Evolutionary conservation across 768 basidiomycete species (phyloP).

Genomic region (Nidularia sp.): DNA sequence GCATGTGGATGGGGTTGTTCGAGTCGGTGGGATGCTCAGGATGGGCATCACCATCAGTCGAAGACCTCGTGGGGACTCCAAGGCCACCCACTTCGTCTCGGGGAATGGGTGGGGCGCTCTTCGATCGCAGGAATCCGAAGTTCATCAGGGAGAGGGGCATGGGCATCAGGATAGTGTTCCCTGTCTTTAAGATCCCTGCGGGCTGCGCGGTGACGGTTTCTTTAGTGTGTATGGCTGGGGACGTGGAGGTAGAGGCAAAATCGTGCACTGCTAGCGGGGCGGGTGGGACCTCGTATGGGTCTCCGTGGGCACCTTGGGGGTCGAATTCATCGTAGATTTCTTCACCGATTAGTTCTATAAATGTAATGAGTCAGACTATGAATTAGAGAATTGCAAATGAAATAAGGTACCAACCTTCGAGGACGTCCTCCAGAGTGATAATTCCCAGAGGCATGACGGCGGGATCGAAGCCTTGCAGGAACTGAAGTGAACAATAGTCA

Average conservation of each 20-base stretch:
- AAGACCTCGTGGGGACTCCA: background rate
- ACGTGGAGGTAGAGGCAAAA: conserved; percentile 1
- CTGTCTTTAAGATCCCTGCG: conserved; percentile 11
- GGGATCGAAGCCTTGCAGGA: conserved; percentile 79
- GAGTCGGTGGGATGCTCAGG: background rate
- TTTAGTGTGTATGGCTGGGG: background rate
- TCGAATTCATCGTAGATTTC: conserved; percentile 94
- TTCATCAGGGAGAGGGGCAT: conserved; percentile 42
- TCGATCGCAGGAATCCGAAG: conserved; percentile 48
- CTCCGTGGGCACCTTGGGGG: conserved; percentile 63
- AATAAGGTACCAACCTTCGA: conserved; percentile 58
- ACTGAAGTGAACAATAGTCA: conserved; percentile 30
- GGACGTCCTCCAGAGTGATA: conserved; percentile 89
- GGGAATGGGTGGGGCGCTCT: conserved; percentile 56
- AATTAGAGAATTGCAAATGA: background rate
- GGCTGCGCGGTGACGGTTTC: conserved; percentile 9
- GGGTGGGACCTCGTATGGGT: conserved; percentile 32
- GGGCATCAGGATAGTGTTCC: conserved; percentile 4
- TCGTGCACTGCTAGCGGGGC: background rate
- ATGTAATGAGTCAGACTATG: background rate
- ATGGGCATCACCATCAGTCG: conserved; percentile 8
- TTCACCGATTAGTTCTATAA: conserved; percentile 81
- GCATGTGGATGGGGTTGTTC: background rate
- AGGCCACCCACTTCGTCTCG: conserved; percentile 22
- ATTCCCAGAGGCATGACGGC: conserved; percentile 84